phyloP scores from a whole-genome alignment of 2,329 filamentous ascomycete genomes.

The Apiospora rasikravindrae region DNA sequence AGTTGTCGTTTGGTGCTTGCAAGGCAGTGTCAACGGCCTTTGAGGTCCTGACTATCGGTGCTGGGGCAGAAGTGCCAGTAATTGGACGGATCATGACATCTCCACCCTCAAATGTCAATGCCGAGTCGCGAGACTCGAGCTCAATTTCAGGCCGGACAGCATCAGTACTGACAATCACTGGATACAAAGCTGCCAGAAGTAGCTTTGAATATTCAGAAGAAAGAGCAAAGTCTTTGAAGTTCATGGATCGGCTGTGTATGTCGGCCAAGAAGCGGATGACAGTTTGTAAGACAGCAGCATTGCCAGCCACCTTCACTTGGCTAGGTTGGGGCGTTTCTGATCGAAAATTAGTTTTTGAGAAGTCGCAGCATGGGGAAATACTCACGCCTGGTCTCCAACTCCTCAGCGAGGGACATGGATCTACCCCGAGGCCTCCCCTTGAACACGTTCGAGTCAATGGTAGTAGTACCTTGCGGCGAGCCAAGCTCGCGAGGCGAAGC shows the following conservation, averaged over 20 bases:
- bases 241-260: conserved; percentile 74
- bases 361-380: not conserved
- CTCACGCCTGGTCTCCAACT: conserved; percentile 59
- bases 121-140: conserved; percentile 80
- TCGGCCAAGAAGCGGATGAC: conserved; percentile 81
- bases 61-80: conserved; percentile 61
- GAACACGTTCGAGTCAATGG: conserved; percentile 22
- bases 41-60: conserved; percentile 77
- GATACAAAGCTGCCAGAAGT: conserved; percentile 81
- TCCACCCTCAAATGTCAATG: conserved; percentile 82
- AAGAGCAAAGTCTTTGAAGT: conserved; percentile 83
- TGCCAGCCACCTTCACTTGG: conserved; percentile 57
- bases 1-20: conserved; percentile 41
- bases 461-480: conserved; percentile 5
- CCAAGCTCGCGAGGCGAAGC: conserved; percentile 53
- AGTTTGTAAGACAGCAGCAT: conserved; percentile 72
- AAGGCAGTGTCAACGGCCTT: conserved; percentile 57
- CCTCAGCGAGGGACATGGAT: conserved; percentile 71
- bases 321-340: conserved; percentile 48
- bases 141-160: conserved; percentile 83
- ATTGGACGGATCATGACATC: conserved; percentile 84
- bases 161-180: conserved; percentile 86
- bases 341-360: conserved; percentile 18
- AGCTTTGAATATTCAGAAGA: conserved; percentile 82
- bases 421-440: conserved; percentile 52